A percentile compares a stretch with the other conserved stretches of the same genome.
Conservation (phyloP, 192 early-diverging fungal genomes). For the Ramicandelaber brevisporus region DNA sequence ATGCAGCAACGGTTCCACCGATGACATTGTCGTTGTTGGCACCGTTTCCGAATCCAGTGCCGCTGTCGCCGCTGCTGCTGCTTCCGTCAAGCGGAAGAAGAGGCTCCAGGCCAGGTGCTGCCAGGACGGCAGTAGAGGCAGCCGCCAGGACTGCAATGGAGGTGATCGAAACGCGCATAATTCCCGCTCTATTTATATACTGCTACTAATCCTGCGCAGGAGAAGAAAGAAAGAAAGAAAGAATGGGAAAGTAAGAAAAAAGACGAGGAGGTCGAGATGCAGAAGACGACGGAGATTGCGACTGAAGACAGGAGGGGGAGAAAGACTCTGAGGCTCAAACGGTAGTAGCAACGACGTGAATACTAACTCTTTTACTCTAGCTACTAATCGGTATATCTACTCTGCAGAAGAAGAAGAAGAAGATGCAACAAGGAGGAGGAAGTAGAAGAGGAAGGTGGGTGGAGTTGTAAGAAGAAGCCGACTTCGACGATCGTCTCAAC, state of each 20-base stretch:
- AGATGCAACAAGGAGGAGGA: neutral
- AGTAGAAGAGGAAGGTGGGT: neutral
- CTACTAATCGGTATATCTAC: too few species aligned
- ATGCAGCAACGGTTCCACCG: slow-evolving; percentile 8
- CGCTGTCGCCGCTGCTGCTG: neutral
- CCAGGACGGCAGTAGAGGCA: neutral
- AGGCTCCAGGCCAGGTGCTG: neutral
- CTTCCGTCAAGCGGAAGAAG: neutral
- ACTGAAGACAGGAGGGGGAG: neutral
- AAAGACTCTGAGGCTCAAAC: neutral
- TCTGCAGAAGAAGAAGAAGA: too few species aligned
- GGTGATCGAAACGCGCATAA: neutral
- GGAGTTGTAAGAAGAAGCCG: neutral
- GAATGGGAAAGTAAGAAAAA: neutral
- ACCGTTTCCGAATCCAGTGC: neutral
- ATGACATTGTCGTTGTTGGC: slow-evolving; percentile 5
- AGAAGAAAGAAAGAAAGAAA: neutral
- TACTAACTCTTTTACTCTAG: too few species aligned
- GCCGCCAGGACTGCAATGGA: slow-evolving; percentile 1
- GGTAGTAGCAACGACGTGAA: neutral
- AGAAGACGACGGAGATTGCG: neutral
- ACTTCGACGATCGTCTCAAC: neutral
- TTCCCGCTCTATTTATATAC: neutral
- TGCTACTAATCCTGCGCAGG: slow-evolving; percentile 1
- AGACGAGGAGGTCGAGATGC: neutral